Conservation (phyloP, 106 monocot genomes). For the Acanthochlamys bracteata region DNA sequence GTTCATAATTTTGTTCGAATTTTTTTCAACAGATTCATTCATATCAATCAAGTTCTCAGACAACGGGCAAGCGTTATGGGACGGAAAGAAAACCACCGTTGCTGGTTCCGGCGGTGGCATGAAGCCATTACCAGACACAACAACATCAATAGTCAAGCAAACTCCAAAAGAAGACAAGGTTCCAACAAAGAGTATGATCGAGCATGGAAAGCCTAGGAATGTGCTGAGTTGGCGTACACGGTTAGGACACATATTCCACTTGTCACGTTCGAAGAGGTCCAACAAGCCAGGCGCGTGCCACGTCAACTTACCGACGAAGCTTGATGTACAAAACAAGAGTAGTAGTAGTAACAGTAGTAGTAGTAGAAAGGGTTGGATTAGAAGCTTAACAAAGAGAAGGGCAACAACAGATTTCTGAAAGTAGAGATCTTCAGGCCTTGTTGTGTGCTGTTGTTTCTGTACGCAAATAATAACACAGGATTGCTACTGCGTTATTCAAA, state of each 20-base stretch:
- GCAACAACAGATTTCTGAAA: constrained; percentile 3
- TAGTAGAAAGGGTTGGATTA: constrained; percentile 35
- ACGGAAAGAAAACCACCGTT: constrained; percentile 6
- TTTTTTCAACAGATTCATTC: constrained; percentile 52
- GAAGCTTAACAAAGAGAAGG: constrained; percentile 45
- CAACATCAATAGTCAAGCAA: not conserved
- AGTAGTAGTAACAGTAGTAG: too few species aligned
- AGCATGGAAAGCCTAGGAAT: constrained; percentile 16
- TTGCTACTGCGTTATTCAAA: too few species aligned
- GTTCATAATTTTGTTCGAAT: too few species aligned
- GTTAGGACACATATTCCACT: constrained; percentile 44
- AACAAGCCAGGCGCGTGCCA: constrained; percentile 20
- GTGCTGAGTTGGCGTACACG: constrained; percentile 42
- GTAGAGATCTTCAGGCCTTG: too few species aligned
- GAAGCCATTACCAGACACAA: too few species aligned
- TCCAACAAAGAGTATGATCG: constrained; percentile 18
- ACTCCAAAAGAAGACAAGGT: not conserved
- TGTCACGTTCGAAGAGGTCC: constrained; percentile 42
- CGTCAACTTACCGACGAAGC: constrained; percentile 10
- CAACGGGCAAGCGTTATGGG: constrained; percentile 36
- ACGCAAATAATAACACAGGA: too few species aligned
- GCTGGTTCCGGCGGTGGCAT: too few species aligned
- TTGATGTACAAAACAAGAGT: not conserved
- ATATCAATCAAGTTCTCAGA: constrained; percentile 72
- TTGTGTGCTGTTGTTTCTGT: too few species aligned